Conservation (phyloP, 2,329 filamentous ascomycete genomes). For the Reticulascus tulasneorum region DNA sequence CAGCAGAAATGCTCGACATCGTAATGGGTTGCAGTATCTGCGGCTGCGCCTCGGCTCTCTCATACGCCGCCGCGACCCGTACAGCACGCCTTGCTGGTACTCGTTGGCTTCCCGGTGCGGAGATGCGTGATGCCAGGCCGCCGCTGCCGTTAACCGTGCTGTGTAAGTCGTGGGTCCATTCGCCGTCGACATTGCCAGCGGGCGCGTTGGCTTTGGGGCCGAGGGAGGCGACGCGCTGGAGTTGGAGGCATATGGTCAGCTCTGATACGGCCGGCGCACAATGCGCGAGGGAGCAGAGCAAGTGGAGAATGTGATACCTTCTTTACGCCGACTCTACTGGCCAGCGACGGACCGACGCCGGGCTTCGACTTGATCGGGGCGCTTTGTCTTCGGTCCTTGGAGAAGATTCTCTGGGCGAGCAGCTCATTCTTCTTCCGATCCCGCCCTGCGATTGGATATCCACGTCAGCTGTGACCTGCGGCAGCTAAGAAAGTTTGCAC, state of each 20-base stretch:
- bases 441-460: constrained; percentile 43
- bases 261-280: constrained; percentile 5
- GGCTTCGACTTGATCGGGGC: constrained; percentile 47
- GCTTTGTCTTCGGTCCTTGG: constrained; percentile 54
- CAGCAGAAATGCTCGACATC: constrained; percentile 10
- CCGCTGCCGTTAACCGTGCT: constrained; percentile 33
- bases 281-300: neutral
- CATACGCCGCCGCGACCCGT: constrained; percentile 42
- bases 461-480: too few relatives aligned
- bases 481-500: constrained; percentile 8
- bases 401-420: constrained; percentile 70
- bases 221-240: constrained; percentile 23
- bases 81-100: constrained; percentile 28
- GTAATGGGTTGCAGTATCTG: too few relatives aligned
- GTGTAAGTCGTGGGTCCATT: constrained; percentile 72
- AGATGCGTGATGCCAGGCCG: constrained; percentile 45
- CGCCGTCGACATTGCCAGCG: constrained; percentile 56
- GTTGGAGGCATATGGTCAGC: constrained; percentile 14
- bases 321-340: constrained; percentile 68
- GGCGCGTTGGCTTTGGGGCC: constrained; percentile 31
- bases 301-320: constrained; percentile 49
- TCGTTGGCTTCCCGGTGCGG: constrained; percentile 30
- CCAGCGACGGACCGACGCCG: constrained; percentile 52
- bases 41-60: constrained; percentile 30
- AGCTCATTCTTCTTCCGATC: constrained; percentile 68